These are phyloP conservation scores for Phylloporus rhodoxanthus DNA, from an alignment of 768 basidiomycete genomes.

Conservation along the genomic window DNA sequence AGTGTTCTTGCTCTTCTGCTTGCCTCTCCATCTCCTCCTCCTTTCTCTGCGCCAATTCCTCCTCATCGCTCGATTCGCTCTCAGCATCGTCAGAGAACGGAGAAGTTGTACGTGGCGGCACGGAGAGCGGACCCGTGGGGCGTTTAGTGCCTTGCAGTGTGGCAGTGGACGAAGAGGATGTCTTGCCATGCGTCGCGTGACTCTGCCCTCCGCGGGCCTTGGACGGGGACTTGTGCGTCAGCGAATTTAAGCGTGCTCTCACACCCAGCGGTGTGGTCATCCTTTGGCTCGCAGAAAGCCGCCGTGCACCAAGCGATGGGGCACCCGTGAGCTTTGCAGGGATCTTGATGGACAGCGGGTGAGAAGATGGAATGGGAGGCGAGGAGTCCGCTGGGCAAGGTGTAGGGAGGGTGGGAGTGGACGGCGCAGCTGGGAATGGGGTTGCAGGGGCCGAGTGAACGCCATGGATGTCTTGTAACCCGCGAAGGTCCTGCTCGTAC, in stretches of 20 bases:
- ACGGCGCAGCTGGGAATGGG: slow-evolving; percentile 18
- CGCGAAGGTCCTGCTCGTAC: slow-evolving; percentile 80
- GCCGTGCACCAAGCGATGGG: slow-evolving; percentile 10
- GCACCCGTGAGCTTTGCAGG: slow-evolving; percentile 5
- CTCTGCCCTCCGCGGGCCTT: slow-evolving; percentile 23
- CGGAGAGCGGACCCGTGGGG: slow-evolving; percentile 14
- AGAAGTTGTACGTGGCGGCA: slow-evolving; percentile 39
- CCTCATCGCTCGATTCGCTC: slow-evolving; percentile 56
- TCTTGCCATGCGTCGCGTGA: slow-evolving; percentile 34
- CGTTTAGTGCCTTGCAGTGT: slow-evolving; percentile 52
- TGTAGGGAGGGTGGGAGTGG: slow-evolving; percentile 7
- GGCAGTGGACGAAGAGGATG: slow-evolving; percentile 64
- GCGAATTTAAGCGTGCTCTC: slow-evolving; percentile 65
- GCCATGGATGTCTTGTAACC: slow-evolving; percentile 65
- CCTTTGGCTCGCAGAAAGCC: slow-evolving; percentile 39
- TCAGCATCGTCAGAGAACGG: slow-evolving; percentile 49
- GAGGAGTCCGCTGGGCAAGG: slow-evolving; percentile 15
- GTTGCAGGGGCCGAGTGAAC: slow-evolving; percentile 45
- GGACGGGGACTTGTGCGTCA: slow-evolving; percentile 47
- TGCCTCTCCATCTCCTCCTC: slow-evolving; percentile 67
- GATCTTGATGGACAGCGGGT: slow-evolving; percentile 25
- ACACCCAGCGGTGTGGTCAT: slow-evolving; percentile 55
- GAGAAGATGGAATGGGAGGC: slow-evolving; percentile 9
- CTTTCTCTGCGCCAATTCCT: slow-evolving; percentile 44
- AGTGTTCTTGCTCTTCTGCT: slow-evolving; percentile 60